Percentiles rank a stretch among this genome's conserved stretches.
Evolutionary conservation across 257 asterid species (phyloP).

Genomic region (Nyctanthes arbortristis): DNA sequence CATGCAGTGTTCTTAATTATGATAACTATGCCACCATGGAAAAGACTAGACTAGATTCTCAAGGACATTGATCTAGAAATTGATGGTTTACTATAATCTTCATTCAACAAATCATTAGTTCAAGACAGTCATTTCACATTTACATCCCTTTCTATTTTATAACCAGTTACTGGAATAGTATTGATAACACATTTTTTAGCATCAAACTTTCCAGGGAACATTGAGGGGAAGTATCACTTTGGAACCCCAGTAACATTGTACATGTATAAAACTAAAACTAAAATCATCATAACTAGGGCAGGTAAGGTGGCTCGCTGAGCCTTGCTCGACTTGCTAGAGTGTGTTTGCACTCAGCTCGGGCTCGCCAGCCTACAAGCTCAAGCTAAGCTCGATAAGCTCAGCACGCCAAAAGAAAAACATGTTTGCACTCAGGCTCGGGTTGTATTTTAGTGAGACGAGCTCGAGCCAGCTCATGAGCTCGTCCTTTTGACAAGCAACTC

Average conservation of each 20-base stretch:
- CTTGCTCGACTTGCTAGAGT: too few relatives aligned
- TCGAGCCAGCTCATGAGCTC: too few relatives aligned
- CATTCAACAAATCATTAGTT: too few relatives aligned
- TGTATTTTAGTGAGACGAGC: too few relatives aligned
- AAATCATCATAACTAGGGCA: background rate
- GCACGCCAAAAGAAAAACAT: too few relatives aligned
- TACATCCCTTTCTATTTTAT: background rate
- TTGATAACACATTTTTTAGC: background rate
- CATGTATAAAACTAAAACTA: background rate
- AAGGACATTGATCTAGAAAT: conserved; percentile 4
- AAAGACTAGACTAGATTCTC: background rate
- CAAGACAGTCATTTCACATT: background rate
- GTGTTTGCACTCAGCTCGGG: too few relatives aligned
- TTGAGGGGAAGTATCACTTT: background rate
- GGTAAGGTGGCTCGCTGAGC: too few relatives aligned
- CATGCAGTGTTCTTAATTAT: conserved; percentile 1
- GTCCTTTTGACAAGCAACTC: too few relatives aligned
- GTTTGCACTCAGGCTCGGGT: too few relatives aligned
- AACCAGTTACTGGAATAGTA: conserved; percentile 2
- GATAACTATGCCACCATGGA: background rate
- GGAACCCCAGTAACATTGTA: background rate
- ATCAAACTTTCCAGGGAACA: background rate
- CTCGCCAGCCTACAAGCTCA: too few relatives aligned
- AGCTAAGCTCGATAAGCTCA: too few relatives aligned
- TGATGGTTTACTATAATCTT: background rate